Evolutionary conservation across 108 stramenopile genomes (phyloP), one percentile per base, ranked within the genome.

Genomic region (Skeletonema menzelii): DNA sequence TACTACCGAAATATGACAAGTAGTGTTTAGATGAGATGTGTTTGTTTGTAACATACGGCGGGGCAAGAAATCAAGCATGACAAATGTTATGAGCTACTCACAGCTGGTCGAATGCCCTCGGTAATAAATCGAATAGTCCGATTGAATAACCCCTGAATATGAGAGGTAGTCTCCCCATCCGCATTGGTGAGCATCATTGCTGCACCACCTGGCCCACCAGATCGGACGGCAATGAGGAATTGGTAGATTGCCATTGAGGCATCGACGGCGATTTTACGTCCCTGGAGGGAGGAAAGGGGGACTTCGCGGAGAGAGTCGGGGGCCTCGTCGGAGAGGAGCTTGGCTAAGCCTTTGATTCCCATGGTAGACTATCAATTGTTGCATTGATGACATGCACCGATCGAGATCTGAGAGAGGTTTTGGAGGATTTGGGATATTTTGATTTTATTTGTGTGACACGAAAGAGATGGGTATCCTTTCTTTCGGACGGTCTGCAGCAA

Each of bases 71-170:
- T 35, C 7, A 37, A 12, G 35, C 11, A 37, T 12, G 11, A 12
- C 35, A 37, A 12, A 37, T 1, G 35, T 12, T 37, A 12, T 2
- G 1, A 37, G 2, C 11, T 37, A 37, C 35, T 37, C 35, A 37
- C 35, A 37, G 97, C 96, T 13, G 99, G 99, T 44, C 88, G 88
- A 30, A 99, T 87, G 13, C 99, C 99, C 79, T 95, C 92, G 13
- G 86, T 72, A 27, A 99, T 73, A 71, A 97, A 91, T 4, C 97
- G 95, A 70, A 99, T 98, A 57, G 99, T 98, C 3, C 98, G 89
- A 78, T 97, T 97, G 88, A 99, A 98, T 76, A 99, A 91, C 17
- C 99, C 99, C 76, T 99, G 98, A n/a, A 99, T 97, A 77, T 99
- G 99, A 34, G 85, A 88, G 12, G 97, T 98, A 0, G 95, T 92